Evolutionary conservation across 179 eudicot species (phyloP).

Genomic region (Corrigiola litoralis): DNA sequence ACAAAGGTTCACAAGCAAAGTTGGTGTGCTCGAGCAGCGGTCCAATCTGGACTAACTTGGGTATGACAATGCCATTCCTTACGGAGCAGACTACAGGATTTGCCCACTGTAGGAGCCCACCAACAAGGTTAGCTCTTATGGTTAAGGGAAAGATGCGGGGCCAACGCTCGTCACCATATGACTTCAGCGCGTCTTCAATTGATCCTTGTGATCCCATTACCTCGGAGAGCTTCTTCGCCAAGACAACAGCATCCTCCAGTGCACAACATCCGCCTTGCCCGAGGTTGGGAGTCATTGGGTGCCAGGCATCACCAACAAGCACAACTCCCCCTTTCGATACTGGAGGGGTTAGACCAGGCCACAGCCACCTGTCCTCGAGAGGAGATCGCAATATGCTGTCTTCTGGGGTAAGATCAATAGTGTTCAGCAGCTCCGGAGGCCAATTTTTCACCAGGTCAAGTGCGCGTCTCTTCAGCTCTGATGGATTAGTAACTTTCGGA

Average conservation of each 20-base stretch:
- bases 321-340: conserved; percentile 60
- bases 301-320: conserved; percentile 98
- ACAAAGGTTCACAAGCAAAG: not conserved
- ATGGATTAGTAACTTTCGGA: conserved; percentile 66
- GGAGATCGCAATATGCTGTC: conserved; percentile 59
- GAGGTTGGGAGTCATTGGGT: conserved; percentile 98
- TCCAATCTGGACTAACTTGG: conserved; percentile 41
- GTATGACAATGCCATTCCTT: conserved; percentile 54
- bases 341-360: conserved; percentile 79
- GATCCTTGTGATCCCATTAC: not conserved
- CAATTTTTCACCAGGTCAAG: conserved; percentile 42
- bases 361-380: conserved; percentile 82
- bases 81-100: conserved; percentile 15
- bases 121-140: not conserved
- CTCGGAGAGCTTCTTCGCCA: conserved; percentile 53
- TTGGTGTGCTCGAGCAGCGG: not conserved
- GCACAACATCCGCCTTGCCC: conserved; percentile 99
- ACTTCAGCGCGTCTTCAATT: not conserved
- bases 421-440: conserved; percentile 53
- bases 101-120: not conserved
- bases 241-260: conserved; percentile 70
- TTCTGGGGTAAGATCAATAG: conserved; percentile 55
- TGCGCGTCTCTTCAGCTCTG: conserved; percentile 59
- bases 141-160: not conserved
- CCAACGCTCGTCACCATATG: not conserved